Evolutionary conservation across 2,329 filamentous ascomycete genomes (phyloP), one percentile per base, ranked within the genome.

Genomic region (Fusarium sp.): DNA sequence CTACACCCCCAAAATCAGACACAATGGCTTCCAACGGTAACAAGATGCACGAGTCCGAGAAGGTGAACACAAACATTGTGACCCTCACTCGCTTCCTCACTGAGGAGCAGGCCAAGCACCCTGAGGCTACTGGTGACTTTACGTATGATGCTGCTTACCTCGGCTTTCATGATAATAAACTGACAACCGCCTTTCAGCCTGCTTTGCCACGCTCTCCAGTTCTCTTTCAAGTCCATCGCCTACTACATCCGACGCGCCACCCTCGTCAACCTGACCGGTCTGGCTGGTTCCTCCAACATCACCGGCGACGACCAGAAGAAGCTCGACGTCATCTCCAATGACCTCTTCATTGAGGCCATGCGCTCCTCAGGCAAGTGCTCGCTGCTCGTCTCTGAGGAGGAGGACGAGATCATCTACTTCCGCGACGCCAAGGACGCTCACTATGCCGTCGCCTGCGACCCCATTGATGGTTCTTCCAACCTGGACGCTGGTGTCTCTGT

Each of bases 231-330:
- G 89, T 97, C 95, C 76, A 99, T 99, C 84, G 95, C 97, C 79
- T 98, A 98, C 89, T 99, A 98, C 88, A 99, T 99, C 85, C 95
- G 96, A 80, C 93, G 97, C 84, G 95, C 96, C 38, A 96, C 95
- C 27, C 88, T 99, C 75, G 96, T 98, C 86, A 98, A 98, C 88
- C 91, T 99, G 71, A 97, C 95, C 62, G 97, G 97, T 71, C 91
- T 99, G 58, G 97, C 97, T 72, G 97, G 97, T 69, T 97, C 96
- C 70, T 94, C 95, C 76, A 99, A 99, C 86, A 94, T 89, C 63
- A 98, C 97, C 4, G 97, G 97, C 75, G 97, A 99, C 84, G 97
- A 98, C 83, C 97, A 99, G 85, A 99, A 99, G 91, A 99, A 99
- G 87, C 94, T 99, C 72, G 97, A 99, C 83, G 96, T 99, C 69